Conservation (phyloP, 495 filamentous ascomycete species). For the Aspergillus leporis region DNA sequence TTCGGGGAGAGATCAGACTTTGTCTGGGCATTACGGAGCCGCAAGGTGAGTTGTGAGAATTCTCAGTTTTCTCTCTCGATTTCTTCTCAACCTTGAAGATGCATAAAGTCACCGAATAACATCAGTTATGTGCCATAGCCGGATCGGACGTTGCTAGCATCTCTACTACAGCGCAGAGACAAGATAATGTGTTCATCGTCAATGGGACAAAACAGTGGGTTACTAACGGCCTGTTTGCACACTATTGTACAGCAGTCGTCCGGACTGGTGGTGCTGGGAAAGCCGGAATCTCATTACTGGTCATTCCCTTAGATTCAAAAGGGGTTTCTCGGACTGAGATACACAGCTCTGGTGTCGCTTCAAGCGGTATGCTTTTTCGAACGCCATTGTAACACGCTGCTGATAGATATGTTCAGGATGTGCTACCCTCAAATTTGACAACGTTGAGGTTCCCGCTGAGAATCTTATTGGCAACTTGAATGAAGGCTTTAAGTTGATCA, state of each 20-base stretch:
- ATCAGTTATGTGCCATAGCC: too few relatives aligned
- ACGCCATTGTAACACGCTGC: too few relatives aligned
- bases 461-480: conserved; percentile 11
- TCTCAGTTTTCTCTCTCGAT: too few relatives aligned
- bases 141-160: conserved; percentile 5
- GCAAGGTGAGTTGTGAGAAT: not conserved
- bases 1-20: conserved; percentile 1
- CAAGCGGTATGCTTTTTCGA: too few relatives aligned
- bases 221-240: not conserved
- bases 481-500: not conserved
- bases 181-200: not conserved
- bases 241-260: conserved; percentile 5
- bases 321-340: conserved; percentile 2
- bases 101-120: too few relatives aligned
- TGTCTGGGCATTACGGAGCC: conserved; percentile 12
- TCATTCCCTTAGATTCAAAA: not conserved
- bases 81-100: too few relatives aligned
- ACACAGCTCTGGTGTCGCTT: not conserved
- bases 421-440: too few relatives aligned
- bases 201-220: conserved; percentile 11
- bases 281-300: conserved; percentile 6
- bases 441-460: conserved; percentile 8
- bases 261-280: conserved; percentile 6
- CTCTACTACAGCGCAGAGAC: conserved; percentile 1
- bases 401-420: conserved; percentile 7